Base-by-base conservation (phyloP, 2,329 filamentous ascomycete genomes). In the Dothistroma pini region DNA sequence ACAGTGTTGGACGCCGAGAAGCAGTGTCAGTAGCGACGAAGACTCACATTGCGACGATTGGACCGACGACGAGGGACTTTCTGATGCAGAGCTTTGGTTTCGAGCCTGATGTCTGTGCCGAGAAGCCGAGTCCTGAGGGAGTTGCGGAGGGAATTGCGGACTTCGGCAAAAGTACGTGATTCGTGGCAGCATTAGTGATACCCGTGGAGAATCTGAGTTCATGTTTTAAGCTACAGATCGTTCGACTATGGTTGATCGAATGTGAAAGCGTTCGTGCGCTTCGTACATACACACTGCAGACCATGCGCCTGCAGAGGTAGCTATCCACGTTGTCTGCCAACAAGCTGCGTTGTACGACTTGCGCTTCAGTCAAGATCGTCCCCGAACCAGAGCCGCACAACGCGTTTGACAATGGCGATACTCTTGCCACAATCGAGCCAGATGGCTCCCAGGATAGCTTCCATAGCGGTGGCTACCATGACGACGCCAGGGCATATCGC, bases 11-110 rank as follows among this genome's bases (percentile, higher is more conserved):
- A 11, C 87, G 86, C 0, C 86, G 84, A 66, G 81, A 97, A 63
- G 89, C 88, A 16, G 93, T 91, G 0, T 97, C 97, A 75, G 93
- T 95, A 1, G 91, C 93, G 16, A 96, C 93, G 25, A 97, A 93
- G 16, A 88, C 86, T 0, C 86, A 84, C 64, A 80, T 97, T 63
- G 91, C 89, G 14, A 96, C 93, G 0, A 99, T 99, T 75, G 95
- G 95, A 0, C 93, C 95, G 12, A 99, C 95, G 19, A 99, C 95
- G 11, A 83, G 88, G 64, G 86, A 92, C 67, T 87, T 91, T 76
- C 77, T 99, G 50, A 73, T 79, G 16, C 78, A 80, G 21, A 82
- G 80, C 1, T 91, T 91, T 73, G 84, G 78, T 0, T 89, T 87
- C 65, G 81, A 86, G 68, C 86, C 90, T 0, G 87, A 93, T 72